Base-by-base conservation (phyloP, 345 rosid species). In the Odontarrhena argentea region DNA sequence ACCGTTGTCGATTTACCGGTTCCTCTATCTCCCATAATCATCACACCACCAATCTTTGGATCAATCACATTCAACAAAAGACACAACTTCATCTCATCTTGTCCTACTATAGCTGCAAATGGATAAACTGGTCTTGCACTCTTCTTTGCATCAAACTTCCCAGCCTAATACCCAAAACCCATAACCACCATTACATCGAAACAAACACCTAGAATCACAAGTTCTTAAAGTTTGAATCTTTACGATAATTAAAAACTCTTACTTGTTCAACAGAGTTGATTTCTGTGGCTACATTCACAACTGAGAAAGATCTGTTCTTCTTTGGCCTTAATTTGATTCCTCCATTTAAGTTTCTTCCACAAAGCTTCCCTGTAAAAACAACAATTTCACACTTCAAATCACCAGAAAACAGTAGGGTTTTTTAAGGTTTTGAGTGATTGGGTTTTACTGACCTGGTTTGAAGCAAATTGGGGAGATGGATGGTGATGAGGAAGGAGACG, bases 11-110 rank as follows among this genome's bases (percentile, higher is more conserved):
- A 88, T 77, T 93, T 90, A 26, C 98, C 97, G 0, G 97, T 90
- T 62, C 98, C 97, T 74, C 97, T 84, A 68, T 89, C 97, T 22
- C 97, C 98, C 98, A 93, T 93, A 34, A 93, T 93, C 97, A 93
- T 90, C 38, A 93, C 97, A 58, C 97, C 97, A 50, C 98, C 97
- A 64, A 90, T 90, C 87, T 88, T 88, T 26, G 97, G 97, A 77
- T 94, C 98, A 26, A 90, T 94, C 70, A 94, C 99, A 65, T 90
- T 90, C 51, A 93, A 64, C 63, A 94, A 44, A 65, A 94, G 97
- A 73, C 99, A 94, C 8, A 91, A 44, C 74, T 94, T 94, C 99
- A 94, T 91, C 87, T 94, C 99, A 75, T 94, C 99, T 76, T 94
- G 96, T 38, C 99, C 99, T 36, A 94, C 97, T 32, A 94, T 91